Conservation (phyloP, 306 rosid genomes). For the Trifolium dubium region DNA sequence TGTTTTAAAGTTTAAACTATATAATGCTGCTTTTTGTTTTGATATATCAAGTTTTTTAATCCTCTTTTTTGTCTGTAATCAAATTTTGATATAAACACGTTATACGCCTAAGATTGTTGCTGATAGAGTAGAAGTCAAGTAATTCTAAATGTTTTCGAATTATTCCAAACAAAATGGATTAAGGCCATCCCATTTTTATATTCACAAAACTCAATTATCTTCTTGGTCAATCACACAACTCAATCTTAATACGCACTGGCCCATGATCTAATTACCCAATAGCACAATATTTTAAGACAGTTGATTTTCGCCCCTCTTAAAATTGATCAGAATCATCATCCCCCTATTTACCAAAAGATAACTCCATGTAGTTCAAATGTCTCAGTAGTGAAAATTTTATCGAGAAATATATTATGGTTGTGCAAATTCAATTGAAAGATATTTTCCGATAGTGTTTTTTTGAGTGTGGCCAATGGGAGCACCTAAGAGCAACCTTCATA, state of each 20-base stretch:
- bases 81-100: not conserved
- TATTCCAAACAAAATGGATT: not conserved
- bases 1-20: constrained; percentile 11
- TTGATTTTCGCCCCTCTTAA: too few relatives aligned
- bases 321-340: too few relatives aligned
- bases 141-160: not conserved
- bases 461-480: too few relatives aligned
- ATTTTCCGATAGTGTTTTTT: too few relatives aligned
- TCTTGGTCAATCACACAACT: not conserved
- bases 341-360: too few relatives aligned
- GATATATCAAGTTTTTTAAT: not conserved
- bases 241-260: not conserved
- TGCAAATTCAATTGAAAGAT: too few relatives aligned
- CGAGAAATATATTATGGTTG: too few relatives aligned
- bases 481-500: too few relatives aligned
- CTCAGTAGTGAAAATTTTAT: too few relatives aligned
- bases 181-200: not conserved
- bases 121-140: not conserved
- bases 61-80: not conserved
- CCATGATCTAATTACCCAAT: not conserved
- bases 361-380: too few relatives aligned
- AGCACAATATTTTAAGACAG: too few relatives aligned
- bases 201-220: not conserved
- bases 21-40: constrained; percentile 3
- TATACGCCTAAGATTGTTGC: not conserved